These are phyloP conservation scores for Quercus tomentella DNA, from an alignment of 331 rosid species.

Conservation along the genomic window DNA sequence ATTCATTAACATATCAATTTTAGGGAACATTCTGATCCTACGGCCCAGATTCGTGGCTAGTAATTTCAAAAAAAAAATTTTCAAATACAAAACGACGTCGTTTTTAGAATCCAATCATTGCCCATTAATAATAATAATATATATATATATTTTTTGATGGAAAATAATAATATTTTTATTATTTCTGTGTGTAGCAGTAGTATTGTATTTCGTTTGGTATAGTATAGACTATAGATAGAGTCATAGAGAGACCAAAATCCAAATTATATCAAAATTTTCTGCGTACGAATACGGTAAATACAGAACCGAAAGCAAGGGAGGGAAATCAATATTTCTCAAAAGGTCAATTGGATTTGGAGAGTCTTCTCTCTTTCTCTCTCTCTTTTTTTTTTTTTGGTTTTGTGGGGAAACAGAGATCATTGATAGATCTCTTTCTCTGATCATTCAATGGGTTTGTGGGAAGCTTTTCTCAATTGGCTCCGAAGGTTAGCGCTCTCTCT, in stretches of 20 bases:
- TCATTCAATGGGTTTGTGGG: slow-evolving; percentile 71
- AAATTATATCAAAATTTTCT: no score
- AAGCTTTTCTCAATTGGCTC: slow-evolving; percentile 87
- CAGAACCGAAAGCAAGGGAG: background rate
- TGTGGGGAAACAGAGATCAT: slow-evolving; percentile 1
- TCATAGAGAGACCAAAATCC: no score
- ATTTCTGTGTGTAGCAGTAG: background rate
- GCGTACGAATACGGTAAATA: slow-evolving; percentile 10
- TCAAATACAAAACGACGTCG: no score
- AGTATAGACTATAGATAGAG: no score
- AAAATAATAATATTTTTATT: no score
- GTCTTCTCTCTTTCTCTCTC: slow-evolving; percentile 8
- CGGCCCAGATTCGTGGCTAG: background rate
- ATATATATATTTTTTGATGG: no score
- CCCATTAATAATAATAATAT: background rate
- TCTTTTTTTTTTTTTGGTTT: slow-evolving; percentile 3
- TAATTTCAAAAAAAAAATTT: no score
- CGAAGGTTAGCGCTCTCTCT: slow-evolving; percentile 47
- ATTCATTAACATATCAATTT: no score
- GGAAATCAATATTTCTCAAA: background rate
- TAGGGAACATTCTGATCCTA: background rate
- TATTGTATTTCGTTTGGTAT: background rate
- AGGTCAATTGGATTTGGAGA: slow-evolving; percentile 26
- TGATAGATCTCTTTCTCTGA: background rate
- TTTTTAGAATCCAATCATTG: background rate